phyloP scores from a whole-genome alignment of 352 stramenopile species.

The Pilasporangium apinafurcum region DNA sequence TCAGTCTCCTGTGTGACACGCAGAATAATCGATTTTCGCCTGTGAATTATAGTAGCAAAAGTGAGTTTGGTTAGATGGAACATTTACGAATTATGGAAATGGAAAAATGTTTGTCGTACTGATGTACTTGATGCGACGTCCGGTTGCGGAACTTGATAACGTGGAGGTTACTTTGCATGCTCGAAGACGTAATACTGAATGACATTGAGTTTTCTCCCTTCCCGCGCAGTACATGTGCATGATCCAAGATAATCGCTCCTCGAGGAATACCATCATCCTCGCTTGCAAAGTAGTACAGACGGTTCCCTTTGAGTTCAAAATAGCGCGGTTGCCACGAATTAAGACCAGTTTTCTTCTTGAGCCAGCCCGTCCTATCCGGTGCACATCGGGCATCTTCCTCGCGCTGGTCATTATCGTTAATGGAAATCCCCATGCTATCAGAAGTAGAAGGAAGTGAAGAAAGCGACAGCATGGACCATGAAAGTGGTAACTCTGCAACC shows the following conservation, averaged over 20 bases:
- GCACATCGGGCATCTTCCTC: slow-evolving; percentile 19
- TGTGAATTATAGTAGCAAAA: slow-evolving; percentile 3
- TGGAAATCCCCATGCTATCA: slow-evolving; percentile 14
- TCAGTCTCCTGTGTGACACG: slow-evolving; percentile 57
- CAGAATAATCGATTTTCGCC: slow-evolving; percentile 57
- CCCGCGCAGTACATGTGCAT: slow-evolving; percentile 56
- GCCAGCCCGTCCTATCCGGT: slow-evolving; percentile 67
- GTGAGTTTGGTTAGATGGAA: too few relatives aligned
- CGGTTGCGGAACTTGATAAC: slow-evolving; percentile 67
- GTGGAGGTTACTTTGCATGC: slow-evolving; percentile 41
- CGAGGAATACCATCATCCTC: slow-evolving; percentile 67
- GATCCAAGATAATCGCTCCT: slow-evolving; percentile 64
- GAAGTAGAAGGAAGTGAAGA: slow-evolving; percentile 21
- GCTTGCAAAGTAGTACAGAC: slow-evolving; percentile 71
- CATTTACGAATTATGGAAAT: too few relatives aligned
- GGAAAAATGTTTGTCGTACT: slow-evolving; percentile 19
- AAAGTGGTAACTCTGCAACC: slow-evolving; percentile 36
- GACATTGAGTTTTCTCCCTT: slow-evolving; percentile 53
- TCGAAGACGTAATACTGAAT: slow-evolving; percentile 69
- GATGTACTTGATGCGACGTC: slow-evolving; percentile 60
- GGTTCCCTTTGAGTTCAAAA: slow-evolving; percentile 79
- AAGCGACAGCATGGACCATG: slow-evolving; percentile 60
- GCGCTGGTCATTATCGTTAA: slow-evolving; percentile 9
- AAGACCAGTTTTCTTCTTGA: slow-evolving; percentile 78
- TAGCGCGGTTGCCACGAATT: slow-evolving; percentile 73